Base-by-base conservation (phyloP, 129 eudicot genomes). In the Glebionis coronaria region DNA sequence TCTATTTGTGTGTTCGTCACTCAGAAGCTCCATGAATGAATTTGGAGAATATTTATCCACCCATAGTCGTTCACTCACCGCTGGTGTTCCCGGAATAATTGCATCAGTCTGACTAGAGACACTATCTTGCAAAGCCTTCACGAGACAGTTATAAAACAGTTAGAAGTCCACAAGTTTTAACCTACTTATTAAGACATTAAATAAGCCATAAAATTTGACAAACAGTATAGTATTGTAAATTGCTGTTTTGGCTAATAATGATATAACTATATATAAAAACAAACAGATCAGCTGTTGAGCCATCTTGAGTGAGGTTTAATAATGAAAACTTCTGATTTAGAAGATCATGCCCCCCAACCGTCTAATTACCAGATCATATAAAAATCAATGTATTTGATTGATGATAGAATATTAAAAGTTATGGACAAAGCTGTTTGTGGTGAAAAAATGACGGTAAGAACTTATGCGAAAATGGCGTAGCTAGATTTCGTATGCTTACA, bases 1-100 rank as follows among this genome's bases (percentile, higher is more conserved):
- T 58, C 98, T 86, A 56, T 93, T 93, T 27, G 98, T 93, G 65
- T 86, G 95, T 57, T 93, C 98, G 40, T 88, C 97, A 65, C 97
- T 93, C 61, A 93, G 90, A 70, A 93, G 97, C 82, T 93, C 98
- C 73, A 85, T 87, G 78, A 93, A 93, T 3, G 98, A 86, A 80
- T 67, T 93, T 71, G 98, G 98, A 73, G 98, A 80, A 84, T 93
- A 93, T 65, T 88, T 93, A 73, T 93, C 95, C 65, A 93, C 98
- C 98, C 98, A 93, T 63, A 93, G 98, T 57, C 71, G 74, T 65
- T 88, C 97, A 69, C 44, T 81, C 49, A 65, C 70, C 70, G 77
- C 87, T 38, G 88, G 83, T 62, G 67, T 73, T 66, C 73, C 80
- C 50, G 73, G 54, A 72, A 73, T 71, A 25, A 44, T 13, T 42